Evolutionary conservation across 2,329 filamentous ascomycete genomes (phyloP), one percentile per base, ranked within the genome.

Genomic region (Trichoderma asperellum): DNA sequence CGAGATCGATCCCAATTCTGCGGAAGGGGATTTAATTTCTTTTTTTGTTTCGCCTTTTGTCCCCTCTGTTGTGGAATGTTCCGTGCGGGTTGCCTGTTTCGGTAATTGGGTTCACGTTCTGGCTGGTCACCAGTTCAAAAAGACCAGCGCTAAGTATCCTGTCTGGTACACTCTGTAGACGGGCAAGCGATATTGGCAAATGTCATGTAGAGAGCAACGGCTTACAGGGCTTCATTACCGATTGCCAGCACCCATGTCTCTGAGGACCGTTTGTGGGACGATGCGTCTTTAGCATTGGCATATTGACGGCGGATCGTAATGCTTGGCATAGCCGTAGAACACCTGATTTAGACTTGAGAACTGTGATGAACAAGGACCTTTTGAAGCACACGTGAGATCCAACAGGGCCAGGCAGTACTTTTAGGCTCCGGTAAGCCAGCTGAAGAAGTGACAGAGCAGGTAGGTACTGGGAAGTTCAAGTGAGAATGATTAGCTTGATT

Each of bases 1-100:
- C 43, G 24, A 67, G 64, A 67, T 68, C 43, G 40, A 60, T 61
- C 61, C 35, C 56, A 53, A 55, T 61, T 37, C 58, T 47, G 43
- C 35, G 34, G 56, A 61, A 52, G 43, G 24, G 47, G 53, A 55
- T 12, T 35, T 53, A 29, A 68, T 68, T 61, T 68, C 58, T 68
- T 68, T 57, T 32, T 56, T 55, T 61, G 43, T 60, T 68, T 60
- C 57, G 43, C 12, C 34, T 47, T 68, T n/a, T 52, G 27, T 16
- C 8, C 32, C 43, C 40, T 35, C 29, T 52, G 5, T 29, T 49
- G 53, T 58, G 53, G 11, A 43, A 43, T 64, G 14, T 49, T 67
- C 32, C 37, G 43, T 29, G 12, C 32, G 21, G 29, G 27, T 49
- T 66, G 27, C 63, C 55, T 37, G n/a, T 58, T 59, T 21, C 12